Evolutionary conservation across 176 grass and related monocot genomes (phyloP).

Genomic region (Ensete ventricosum): DNA sequence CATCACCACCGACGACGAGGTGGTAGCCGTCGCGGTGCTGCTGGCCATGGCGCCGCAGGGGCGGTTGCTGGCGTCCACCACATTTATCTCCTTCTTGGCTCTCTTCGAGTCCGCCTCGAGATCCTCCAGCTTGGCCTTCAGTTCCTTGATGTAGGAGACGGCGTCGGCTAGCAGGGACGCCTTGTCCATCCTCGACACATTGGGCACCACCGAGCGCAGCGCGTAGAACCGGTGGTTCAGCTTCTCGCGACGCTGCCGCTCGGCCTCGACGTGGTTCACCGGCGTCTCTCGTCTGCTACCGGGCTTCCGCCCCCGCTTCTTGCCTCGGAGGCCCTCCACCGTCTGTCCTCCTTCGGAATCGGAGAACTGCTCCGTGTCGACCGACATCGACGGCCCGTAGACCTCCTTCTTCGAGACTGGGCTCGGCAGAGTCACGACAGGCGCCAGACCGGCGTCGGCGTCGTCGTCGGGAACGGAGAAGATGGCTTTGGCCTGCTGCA

Average conservation of each 20-base stretch:
- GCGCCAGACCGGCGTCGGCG: not conserved
- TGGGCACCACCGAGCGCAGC: slow-evolving; percentile 36
- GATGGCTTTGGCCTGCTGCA: slow-evolving; percentile 19
- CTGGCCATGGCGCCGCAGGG: not conserved
- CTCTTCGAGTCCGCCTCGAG: slow-evolving; percentile 18
- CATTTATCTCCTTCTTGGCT: not conserved
- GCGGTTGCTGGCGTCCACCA: not conserved
- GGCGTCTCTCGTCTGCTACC: slow-evolving; percentile 21
- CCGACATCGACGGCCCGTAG: not conserved
- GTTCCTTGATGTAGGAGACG: slow-evolving; percentile 33
- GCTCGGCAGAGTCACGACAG: not conserved
- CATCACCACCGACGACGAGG: slow-evolving; percentile 17
- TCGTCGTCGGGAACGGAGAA: not conserved
- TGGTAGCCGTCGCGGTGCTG: not conserved
- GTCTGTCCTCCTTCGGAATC: slow-evolving; percentile 13
- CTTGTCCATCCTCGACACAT: slow-evolving; percentile 46
- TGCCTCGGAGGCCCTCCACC: not conserved
- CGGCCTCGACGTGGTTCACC: slow-evolving; percentile 38
- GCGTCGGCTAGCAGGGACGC: slow-evolving; percentile 38
- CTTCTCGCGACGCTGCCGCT: slow-evolving; percentile 37
- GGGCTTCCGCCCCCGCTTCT: slow-evolving; percentile 35
- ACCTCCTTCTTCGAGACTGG: not conserved
- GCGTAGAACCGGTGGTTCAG: slow-evolving; percentile 46
- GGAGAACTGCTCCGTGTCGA: slow-evolving; percentile 19
- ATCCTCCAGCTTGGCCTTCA: slow-evolving; percentile 12